Percentiles rank a stretch among this genome's conserved stretches.
These are phyloP conservation scores for Setaria italica DNA, from an alignment of 202 grass and related monocot species.

Conservation along the genomic window DNA sequence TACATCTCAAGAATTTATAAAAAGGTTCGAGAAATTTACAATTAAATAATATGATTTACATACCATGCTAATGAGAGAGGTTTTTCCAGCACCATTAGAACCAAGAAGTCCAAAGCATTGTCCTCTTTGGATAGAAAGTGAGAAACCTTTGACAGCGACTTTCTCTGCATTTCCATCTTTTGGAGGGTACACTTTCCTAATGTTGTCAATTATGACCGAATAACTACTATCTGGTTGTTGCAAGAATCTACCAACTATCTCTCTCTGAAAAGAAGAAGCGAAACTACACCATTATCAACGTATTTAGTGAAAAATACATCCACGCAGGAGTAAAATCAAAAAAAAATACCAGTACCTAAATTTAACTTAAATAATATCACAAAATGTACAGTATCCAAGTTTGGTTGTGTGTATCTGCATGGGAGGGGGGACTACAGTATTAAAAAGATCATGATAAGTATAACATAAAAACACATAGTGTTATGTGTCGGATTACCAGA, in stretches of 20 bases:
- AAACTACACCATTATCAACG: conserved; percentile 16
- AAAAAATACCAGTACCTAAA: background rate
- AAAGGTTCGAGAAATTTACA: background rate
- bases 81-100: conserved; percentile 84
- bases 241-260: conserved; percentile 64
- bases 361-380: background rate
- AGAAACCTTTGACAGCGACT: conserved; percentile 62
- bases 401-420: background rate
- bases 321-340: background rate
- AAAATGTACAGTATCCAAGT: background rate
- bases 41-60: background rate
- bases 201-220: conserved; percentile 63
- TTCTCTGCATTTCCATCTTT: conserved; percentile 70
- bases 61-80: conserved; percentile 86
- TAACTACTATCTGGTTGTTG: conserved; percentile 49
- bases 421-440: background rate
- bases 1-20: background rate
- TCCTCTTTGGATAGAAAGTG: conserved; percentile 57
- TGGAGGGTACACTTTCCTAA: conserved; percentile 72
- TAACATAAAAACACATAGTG: background rate
- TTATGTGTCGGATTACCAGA: background rate
- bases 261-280: conserved; percentile 55
- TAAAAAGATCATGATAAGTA: background rate
- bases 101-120: conserved; percentile 87
- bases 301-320: conserved; percentile 3